A percentile compares a stretch with the other conserved stretches of the same genome.
phyloP scores from a whole-genome alignment of 345 rosid species.

The Euphorbia pulcherrima region DNA sequence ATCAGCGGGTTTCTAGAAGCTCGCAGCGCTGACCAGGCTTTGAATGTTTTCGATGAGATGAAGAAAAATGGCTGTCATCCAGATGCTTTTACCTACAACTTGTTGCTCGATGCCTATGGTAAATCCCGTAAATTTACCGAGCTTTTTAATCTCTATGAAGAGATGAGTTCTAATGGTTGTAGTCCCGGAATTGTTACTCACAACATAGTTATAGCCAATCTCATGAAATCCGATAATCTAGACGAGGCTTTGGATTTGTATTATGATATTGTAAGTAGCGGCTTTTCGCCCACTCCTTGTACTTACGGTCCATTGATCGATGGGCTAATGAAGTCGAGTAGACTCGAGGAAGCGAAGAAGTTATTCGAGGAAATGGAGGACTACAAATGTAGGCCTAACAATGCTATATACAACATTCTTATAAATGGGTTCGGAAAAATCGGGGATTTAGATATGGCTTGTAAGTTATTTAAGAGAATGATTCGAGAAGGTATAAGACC shows the following conservation, averaged over 20 bases:
- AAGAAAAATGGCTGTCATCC: slow-evolving; percentile 60
- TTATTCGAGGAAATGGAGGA: slow-evolving; percentile 78
- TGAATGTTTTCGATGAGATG: slow-evolving; percentile 48
- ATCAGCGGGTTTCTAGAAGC: slow-evolving; percentile 63
- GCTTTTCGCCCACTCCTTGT: slow-evolving; percentile 69
- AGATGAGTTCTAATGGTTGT: slow-evolving; percentile 58
- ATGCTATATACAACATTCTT: slow-evolving; percentile 80
- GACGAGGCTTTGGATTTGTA: slow-evolving; percentile 66
- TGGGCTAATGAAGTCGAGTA: slow-evolving; percentile 65
- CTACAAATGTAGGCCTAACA: slow-evolving; percentile 73
- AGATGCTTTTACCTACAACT: slow-evolving; percentile 63
- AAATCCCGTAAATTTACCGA: slow-evolving; percentile 53
- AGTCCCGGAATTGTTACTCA: slow-evolving; percentile 62
- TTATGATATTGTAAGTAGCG: slow-evolving; percentile 66
- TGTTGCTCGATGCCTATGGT: slow-evolving; percentile 61
- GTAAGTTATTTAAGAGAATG: slow-evolving; percentile 65
- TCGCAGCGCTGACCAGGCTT: slow-evolving; percentile 40
- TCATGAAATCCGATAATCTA: slow-evolving; percentile 52
- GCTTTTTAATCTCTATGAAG: slow-evolving; percentile 53
- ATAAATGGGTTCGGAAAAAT: slow-evolving; percentile 79
- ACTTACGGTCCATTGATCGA: slow-evolving; percentile 86
- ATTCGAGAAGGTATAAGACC: slow-evolving; percentile 72
- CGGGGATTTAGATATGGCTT: slow-evolving; percentile 63
- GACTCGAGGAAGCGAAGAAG: slow-evolving; percentile 57
- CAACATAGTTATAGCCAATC: slow-evolving; percentile 70